Evolutionary conservation across 1,139 yeast species (phyloP).

Genomic region (Diutina catenulata): DNA sequence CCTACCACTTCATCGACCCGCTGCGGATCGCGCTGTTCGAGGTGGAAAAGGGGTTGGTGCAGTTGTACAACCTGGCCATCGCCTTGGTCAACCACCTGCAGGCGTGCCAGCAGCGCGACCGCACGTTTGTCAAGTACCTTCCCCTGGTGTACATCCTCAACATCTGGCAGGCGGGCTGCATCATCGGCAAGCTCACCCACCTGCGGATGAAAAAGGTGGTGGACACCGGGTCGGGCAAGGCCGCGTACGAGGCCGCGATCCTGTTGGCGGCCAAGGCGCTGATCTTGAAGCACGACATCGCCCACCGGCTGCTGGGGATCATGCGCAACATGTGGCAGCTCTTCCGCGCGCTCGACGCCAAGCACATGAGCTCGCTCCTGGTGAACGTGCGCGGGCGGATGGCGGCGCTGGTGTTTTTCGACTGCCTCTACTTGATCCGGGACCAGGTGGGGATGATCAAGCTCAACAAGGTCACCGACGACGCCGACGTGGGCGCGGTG

Average conservation of each 20-base stretch:
- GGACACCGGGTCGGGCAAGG: conserved; percentile 64
- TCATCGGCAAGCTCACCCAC: conserved; percentile 67
- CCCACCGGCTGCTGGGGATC: conserved; percentile 85
- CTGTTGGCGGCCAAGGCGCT: conserved; percentile 68
- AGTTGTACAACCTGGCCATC: conserved; percentile 69
- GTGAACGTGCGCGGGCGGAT: conserved; percentile 67
- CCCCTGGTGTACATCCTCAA: conserved; percentile 76
- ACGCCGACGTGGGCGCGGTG: conserved; percentile 8
- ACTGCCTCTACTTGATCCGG: conserved; percentile 70
- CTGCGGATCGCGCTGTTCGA: conserved; percentile 45
- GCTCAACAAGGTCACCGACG: conserved; percentile 24
- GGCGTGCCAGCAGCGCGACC: conserved; percentile 45
- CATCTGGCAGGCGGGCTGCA: conserved; percentile 87
- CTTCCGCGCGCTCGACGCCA: conserved; percentile 46
- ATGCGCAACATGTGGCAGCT: conserved; percentile 93
- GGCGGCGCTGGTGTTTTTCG: conserved; percentile 90
- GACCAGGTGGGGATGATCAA: conserved; percentile 81
- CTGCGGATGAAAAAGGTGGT: conserved; percentile 57
- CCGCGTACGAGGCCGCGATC: conserved; percentile 59
- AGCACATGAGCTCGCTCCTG: conserved; percentile 22
- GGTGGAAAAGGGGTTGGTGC: conserved; percentile 61
- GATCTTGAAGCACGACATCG: conserved; percentile 81
- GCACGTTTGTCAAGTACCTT: conserved; percentile 57
- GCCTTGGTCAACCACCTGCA: conserved; percentile 59
- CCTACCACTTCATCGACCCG: conserved; percentile 72